Base-by-base conservation (phyloP, 2,329 filamentous ascomycete genomes). In the Sclerotinia spermophila region DNA sequence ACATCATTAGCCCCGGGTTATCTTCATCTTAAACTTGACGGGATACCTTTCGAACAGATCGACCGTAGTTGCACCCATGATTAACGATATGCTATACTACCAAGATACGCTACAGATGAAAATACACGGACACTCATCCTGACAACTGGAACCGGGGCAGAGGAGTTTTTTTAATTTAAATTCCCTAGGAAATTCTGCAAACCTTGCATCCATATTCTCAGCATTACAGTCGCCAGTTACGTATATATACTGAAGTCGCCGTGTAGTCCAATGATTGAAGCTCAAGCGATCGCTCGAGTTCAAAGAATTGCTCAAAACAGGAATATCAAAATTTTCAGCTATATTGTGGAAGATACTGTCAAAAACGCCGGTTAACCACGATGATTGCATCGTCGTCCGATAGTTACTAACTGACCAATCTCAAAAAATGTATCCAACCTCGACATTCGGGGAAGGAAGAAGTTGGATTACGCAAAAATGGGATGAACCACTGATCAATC, bases 31-130 rank as follows among this genome's bases (percentile, higher is more conserved):
- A 15, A 75, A 0, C 13, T 42, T 1, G 76, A 75, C 1, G 51
- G 72, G 0, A 79, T 84, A 1, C 53, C 71, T 0, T 82, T 76
- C 40, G 74, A 80, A 10, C 80, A 82, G 0, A 83, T 86, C 3
- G 84, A 86, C 60, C 85, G 85, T 2, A 78, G 81, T 0, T 81
- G 77, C 24, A 77, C 81, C 0, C 77, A 82, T 0, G 69, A 72
- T 0, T 77, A 81, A 38, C 76, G 84, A 0, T 79, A 84, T 45
- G 73, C 71, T 0, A 81, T 81, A 0, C 77, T 86, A 0, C 74
- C 81, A 0, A 72, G 78, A 0, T 86, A 86, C 60, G 75, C 77
- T 0, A 72, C 74, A 75, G 33, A 58, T 11, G 44, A 33, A 35
- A 27, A 8, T n/a, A 73, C 58, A 58, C 72, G 67, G 24, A 65